These are phyloP conservation scores for Platanthera guangdongensis DNA, from an alignment of 106 monocot genomes.

Conservation along the genomic window DNA sequence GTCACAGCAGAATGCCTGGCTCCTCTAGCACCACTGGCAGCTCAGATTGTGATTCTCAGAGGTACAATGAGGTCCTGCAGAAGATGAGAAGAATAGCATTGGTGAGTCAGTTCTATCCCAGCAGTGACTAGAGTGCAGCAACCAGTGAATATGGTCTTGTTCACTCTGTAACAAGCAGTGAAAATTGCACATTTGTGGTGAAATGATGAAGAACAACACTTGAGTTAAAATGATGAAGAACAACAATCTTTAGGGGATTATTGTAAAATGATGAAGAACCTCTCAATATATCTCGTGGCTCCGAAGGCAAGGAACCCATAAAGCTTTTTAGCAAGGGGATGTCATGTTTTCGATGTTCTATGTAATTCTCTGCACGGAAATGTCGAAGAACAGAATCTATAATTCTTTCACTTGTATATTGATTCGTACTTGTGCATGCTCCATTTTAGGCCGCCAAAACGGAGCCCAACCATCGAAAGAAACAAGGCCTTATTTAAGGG, in stretches of 20 bases:
- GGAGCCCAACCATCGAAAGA: too few species aligned
- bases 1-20: slow-evolving; percentile 20
- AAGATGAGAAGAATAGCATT: slow-evolving; percentile 35
- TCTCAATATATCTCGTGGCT: neutral
- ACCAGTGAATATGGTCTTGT: slow-evolving; percentile 40
- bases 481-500: neutral
- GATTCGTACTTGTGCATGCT: neutral
- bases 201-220: slow-evolving; percentile 13
- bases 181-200: slow-evolving; percentile 18
- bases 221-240: neutral
- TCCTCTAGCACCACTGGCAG: slow-evolving; percentile 11
- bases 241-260: neutral
- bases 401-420: neutral
- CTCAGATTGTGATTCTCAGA: slow-evolving; percentile 13
- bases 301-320: neutral
- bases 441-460: too few species aligned
- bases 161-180: slow-evolving; percentile 17
- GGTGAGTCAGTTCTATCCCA: slow-evolving; percentile 6
- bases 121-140: slow-evolving; percentile 35
- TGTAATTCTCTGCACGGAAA: neutral
- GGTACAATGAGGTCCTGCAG: slow-evolving; percentile 19
- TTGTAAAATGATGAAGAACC: neutral
- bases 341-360: neutral
- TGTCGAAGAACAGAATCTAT: neutral
- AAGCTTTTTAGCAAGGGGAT: neutral